phyloP scores from a whole-genome alignment of 2,329 filamentous ascomycete genomes.

The Erysiphe neolycopersici region DNA sequence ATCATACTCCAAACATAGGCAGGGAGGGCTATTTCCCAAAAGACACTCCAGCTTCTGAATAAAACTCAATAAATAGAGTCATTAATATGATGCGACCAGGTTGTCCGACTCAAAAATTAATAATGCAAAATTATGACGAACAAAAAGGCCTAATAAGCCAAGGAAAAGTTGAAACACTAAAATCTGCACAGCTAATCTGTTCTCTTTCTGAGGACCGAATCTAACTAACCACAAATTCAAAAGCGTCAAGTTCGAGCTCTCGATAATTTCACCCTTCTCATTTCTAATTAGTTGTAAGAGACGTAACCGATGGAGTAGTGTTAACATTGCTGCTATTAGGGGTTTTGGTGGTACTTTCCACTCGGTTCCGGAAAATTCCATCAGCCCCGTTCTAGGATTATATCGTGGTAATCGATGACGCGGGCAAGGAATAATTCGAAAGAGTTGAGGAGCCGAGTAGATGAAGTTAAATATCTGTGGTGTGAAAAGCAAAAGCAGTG shows the following conservation, averaged over 20 bases:
- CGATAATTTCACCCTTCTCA: constrained; percentile 40
- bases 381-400: constrained; percentile 56
- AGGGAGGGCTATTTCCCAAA: too few relatives aligned
- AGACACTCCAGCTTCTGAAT: not conserved
- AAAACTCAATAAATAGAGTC: not conserved
- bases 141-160: constrained; percentile 61
- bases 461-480: constrained; percentile 94
- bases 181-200: constrained; percentile 55
- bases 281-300: constrained; percentile 43
- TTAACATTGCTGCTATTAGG: constrained; percentile 34
- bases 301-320: constrained; percentile 37
- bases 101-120: constrained; percentile 86
- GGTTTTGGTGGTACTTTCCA: constrained; percentile 47
- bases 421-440: constrained; percentile 72
- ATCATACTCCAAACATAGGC: too few relatives aligned
- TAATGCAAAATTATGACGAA: constrained; percentile 62
- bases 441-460: constrained; percentile 80
- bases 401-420: constrained; percentile 76
- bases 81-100: constrained; percentile 14
- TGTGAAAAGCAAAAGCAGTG: constrained; percentile 64
- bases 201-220: constrained; percentile 75
- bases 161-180: constrained; percentile 49
- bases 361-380: constrained; percentile 64
- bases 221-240: constrained; percentile 92
- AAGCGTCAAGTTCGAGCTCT: constrained; percentile 76